Conservation (phyloP, 2,329 filamentous ascomycete genomes). For the Aspergillus floridensis region DNA sequence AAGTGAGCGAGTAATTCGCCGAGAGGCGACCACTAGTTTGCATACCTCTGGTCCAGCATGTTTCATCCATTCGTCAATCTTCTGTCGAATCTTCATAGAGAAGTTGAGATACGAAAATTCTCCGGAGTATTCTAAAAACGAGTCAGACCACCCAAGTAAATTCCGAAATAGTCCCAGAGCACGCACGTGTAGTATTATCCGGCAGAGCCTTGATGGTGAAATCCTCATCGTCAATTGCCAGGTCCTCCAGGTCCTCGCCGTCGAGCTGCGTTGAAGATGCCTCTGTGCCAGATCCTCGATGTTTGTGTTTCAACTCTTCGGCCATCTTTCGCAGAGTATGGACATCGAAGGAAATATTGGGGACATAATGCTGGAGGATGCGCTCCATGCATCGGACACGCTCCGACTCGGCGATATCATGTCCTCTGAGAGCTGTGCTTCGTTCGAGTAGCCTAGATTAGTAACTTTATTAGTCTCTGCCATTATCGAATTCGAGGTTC, state of each 20-base stretch:
- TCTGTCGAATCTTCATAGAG: constrained; percentile 43
- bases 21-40: neutral
- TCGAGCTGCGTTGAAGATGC: constrained; percentile 30
- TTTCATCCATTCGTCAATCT: constrained; percentile 46
- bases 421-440: constrained; percentile 29
- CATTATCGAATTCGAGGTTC: neutral
- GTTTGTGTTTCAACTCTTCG: constrained; percentile 43
- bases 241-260: constrained; percentile 38
- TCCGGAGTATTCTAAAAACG: constrained; percentile 41
- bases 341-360: constrained; percentile 45
- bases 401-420: constrained; percentile 38
- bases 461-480: neutral
- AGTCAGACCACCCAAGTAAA: constrained; percentile 8
- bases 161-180: neutral
- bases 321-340: constrained; percentile 44
- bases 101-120: constrained; percentile 48
- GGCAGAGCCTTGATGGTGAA: constrained; percentile 41
- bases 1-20: constrained; percentile 7
- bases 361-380: constrained; percentile 49
- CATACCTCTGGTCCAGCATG: constrained; percentile 36
- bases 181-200: constrained; percentile 41
- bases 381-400: constrained; percentile 47
- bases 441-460: constrained; percentile 30
- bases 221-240: constrained; percentile 43
- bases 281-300: constrained; percentile 31